Conservation (phyloP, 768 basidiomycete genomes). For the Boletus rubropictus region DNA sequence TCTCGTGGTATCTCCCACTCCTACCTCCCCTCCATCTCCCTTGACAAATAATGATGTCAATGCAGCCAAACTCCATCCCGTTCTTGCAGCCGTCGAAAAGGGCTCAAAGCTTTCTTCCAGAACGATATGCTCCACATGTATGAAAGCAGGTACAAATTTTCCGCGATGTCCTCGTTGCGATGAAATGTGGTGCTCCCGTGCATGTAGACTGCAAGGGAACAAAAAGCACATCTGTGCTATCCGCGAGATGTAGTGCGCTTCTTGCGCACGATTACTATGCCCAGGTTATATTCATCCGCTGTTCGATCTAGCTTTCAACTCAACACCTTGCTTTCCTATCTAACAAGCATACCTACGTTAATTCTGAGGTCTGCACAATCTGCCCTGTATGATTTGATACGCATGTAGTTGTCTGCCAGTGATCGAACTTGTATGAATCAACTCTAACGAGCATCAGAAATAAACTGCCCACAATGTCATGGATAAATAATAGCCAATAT, state of each 20-base stretch:
- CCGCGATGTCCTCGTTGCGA: constrained; percentile 58
- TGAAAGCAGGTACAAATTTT: constrained; percentile 47
- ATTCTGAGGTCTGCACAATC: neutral
- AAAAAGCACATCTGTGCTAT: constrained; percentile 45
- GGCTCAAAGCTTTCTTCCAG: constrained; percentile 45
- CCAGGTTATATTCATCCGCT: neutral
- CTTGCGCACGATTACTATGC: neutral
- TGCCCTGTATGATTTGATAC: neutral
- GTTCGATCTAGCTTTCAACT: neutral
- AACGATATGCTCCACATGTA: constrained; percentile 47
- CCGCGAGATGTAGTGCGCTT: constrained; percentile 8
- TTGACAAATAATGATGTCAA: constrained; percentile 9
- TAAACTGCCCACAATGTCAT: neutral
- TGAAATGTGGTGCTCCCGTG: constrained; percentile 59
- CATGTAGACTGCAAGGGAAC: constrained; percentile 50
- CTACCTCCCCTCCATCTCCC: constrained; percentile 17
- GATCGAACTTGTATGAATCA: neutral
- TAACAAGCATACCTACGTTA: neutral
- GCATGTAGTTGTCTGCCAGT: neutral
- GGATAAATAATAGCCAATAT: neutral
- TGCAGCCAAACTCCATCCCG: constrained; percentile 33
- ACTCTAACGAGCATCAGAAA: neutral
- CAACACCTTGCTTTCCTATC: neutral
- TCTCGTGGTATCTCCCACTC: constrained; percentile 1
- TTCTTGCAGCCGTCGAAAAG: constrained; percentile 46